Percentiles rank a stretch among this genome's conserved stretches.
Conservation (phyloP, 2,329 filamentous ascomycete genomes). For the Penicillium palitans region DNA sequence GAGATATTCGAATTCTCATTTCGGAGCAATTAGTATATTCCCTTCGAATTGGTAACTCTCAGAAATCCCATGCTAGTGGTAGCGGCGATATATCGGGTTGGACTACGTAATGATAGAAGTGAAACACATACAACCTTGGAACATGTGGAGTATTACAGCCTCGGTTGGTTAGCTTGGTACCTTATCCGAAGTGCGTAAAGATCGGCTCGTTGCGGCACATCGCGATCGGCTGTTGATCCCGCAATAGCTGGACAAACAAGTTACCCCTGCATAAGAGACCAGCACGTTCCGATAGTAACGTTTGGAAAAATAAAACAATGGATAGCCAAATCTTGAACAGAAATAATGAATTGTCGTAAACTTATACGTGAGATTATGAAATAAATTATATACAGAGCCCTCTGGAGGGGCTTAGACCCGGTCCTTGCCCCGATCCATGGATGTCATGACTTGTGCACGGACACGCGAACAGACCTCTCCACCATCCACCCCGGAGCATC, state of each 20-base stretch:
- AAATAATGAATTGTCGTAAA: neutral
- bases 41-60: no score
- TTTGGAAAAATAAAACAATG: no score
- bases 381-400: neutral
- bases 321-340: no score
- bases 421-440: no score
- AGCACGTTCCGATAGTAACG: neutral
- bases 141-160: no score
- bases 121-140: no score
- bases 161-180: no score
- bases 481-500: conserved; percentile 19
- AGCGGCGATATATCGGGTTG: neutral
- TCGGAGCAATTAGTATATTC: neutral
- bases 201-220: neutral
- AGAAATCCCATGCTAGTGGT: neutral
- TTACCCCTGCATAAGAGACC: neutral
- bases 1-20: neutral
- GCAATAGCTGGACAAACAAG: neutral
- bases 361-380: no score
- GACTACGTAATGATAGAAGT: neutral
- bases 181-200: no score
- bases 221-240: neutral
- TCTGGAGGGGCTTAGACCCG: no score
- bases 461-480: conserved; percentile 24
- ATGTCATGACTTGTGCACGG: conserved; percentile 17